These are phyloP conservation scores for Leucoagaricus sp. DNA, from an alignment of 1,284 basidiomycete genomes.

Conservation along the genomic window DNA sequence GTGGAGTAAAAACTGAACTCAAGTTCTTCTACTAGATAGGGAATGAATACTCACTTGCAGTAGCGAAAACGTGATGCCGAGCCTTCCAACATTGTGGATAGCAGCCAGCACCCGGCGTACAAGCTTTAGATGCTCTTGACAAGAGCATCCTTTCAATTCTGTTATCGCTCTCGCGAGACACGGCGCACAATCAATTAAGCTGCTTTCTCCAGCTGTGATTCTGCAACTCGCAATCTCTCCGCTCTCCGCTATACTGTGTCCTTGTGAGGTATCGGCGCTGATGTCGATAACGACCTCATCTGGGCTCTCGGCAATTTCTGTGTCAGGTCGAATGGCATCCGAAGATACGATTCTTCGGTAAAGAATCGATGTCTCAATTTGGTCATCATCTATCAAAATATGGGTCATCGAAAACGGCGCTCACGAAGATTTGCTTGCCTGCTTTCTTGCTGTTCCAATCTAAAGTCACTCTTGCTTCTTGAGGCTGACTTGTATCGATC, in stretches of 20 bases:
- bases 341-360: conserved; percentile 10
- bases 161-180: conserved; percentile 53
- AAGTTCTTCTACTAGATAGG: background rate
- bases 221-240: conserved; percentile 54
- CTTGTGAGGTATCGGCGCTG: conserved; percentile 22
- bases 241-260: conserved; percentile 49
- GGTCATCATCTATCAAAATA: conserved; percentile 63
- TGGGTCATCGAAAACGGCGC: background rate
- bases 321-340: background rate
- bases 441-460: conserved; percentile 88
- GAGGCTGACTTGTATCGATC: conserved; percentile 64
- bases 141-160: conserved; percentile 35
- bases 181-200: conserved; percentile 55
- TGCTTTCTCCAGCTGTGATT: conserved; percentile 33
- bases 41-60: conserved; percentile 42
- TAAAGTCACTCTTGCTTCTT: conserved; percentile 49
- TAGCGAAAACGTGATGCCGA: conserved; percentile 48
- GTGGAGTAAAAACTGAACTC: conserved; percentile 10
- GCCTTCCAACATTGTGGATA: conserved; percentile 41
- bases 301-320: background rate
- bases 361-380: conserved; percentile 69
- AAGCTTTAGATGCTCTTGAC: conserved; percentile 34
- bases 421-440: conserved; percentile 42
- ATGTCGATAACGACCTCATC: conserved; percentile 13
- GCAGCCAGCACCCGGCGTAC: conserved; percentile 41